Evolutionary conservation across 169 alveolate species (phyloP).

Genomic region (Plasmodium yoelii): DNA sequence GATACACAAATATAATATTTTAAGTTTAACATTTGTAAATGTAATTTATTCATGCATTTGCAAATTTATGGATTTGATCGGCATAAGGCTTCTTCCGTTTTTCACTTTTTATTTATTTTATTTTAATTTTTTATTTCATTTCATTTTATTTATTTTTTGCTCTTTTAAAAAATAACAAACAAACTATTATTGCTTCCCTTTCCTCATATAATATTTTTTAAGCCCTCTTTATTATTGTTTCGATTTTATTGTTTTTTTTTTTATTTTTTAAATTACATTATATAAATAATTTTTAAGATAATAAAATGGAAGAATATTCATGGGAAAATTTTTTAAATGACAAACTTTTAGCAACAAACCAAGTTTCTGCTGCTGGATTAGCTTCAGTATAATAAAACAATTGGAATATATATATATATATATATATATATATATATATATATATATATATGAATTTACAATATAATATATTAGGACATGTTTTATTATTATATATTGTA

Average conservation of each 20-base stretch:
- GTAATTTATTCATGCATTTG: too few relatives aligned
- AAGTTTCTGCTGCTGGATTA: constrained; percentile 70
- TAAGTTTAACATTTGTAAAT: too few relatives aligned
- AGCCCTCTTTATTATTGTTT: not conserved
- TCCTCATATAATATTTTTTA: not conserved
- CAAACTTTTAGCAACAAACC: constrained; percentile 64
- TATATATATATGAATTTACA: not conserved
- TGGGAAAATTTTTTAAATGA: constrained; percentile 65
- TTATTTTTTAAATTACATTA: not conserved
- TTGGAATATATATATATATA: too few relatives aligned
- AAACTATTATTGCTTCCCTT: not conserved
- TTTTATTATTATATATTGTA: too few relatives aligned
- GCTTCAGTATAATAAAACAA: constrained; percentile 37
- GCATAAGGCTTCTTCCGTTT: not conserved
- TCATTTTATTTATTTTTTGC: not conserved
- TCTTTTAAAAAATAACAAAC: not conserved
- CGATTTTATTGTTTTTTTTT: constrained; percentile 3
- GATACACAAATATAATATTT: too few relatives aligned
- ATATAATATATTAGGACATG: too few relatives aligned
- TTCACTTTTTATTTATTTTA: not conserved
- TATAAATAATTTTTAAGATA: not conserved
- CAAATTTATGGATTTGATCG: too few relatives aligned
- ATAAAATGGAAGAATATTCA: constrained; percentile 60
- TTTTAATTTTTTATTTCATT: not conserved
- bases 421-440: too few relatives aligned